phyloP scores from a whole-genome alignment of 2,329 filamentous ascomycete genomes.

The Cryphonectria japonica region DNA sequence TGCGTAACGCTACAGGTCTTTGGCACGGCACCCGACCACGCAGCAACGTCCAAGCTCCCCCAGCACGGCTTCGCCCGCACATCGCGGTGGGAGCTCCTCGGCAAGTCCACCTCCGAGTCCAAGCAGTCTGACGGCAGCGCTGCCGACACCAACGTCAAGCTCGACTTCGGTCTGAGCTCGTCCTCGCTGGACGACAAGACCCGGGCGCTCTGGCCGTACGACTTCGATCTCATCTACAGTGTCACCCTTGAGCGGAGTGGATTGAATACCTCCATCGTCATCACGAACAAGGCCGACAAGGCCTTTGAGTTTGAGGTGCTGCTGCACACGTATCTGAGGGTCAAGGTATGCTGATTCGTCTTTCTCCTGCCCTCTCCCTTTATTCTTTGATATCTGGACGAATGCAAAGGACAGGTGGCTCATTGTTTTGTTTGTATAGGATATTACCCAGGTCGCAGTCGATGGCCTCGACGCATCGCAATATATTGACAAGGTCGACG shows the following conservation, averaged over 20 bases:
- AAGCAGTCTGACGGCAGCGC: constrained; percentile 31
- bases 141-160: constrained; percentile 74
- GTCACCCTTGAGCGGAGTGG: constrained; percentile 78
- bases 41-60: constrained; percentile 77
- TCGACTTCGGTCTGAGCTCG: constrained; percentile 90
- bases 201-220: constrained; percentile 77
- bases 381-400: not conserved
- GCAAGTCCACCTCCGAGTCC: constrained; percentile 77
- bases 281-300: constrained; percentile 83
- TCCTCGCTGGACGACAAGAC: constrained; percentile 70
- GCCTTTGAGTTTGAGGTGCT: constrained; percentile 91
- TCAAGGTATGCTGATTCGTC: constrained; percentile 63
- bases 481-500: constrained; percentile 85
- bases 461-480: constrained; percentile 74
- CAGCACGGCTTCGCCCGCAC: constrained; percentile 96
- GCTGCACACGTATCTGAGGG: constrained; percentile 85
- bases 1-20: constrained; percentile 68
- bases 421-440: constrained; percentile 53
- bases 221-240: constrained; percentile 91
- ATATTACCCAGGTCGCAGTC: constrained; percentile 75
- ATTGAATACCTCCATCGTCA: constrained; percentile 79
- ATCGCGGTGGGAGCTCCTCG: constrained; percentile 90
- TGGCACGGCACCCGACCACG: constrained; percentile 76
- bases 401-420: not conserved
- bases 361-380: not conserved